Evolutionary conservation across 2,329 filamentous ascomycete genomes (phyloP), one percentile per base, ranked within the genome.

Genomic region (Nakataea oryzae): DNA sequence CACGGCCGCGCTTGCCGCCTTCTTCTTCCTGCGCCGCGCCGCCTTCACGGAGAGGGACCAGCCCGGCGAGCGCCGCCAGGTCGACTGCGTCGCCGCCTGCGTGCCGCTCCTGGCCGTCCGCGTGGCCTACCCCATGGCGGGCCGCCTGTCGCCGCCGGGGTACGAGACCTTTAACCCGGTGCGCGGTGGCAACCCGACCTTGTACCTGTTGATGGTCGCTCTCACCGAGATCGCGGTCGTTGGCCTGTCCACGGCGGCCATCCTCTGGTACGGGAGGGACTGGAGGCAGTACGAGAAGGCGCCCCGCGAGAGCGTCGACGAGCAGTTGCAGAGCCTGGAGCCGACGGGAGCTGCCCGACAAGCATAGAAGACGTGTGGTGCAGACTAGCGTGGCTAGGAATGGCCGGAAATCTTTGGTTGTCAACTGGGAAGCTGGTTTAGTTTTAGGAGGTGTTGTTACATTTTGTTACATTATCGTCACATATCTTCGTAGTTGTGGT

Each of bases 191-290:
- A 63, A 69, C n/a, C 58, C 65, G n/a, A 72, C 71, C 29, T 63
- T 69, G 32, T 72, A 69, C 47, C 64, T 73, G 41, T 69, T 68
- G 62, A 72, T 73, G 71, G 58, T 57, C 56, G 70, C 72, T 29
- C 62, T 72, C 59, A 67, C 70, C 62, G 70, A 73, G 62, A 70
- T 72, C 24, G 57, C 68, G 54, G 68, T 65, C 55, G 68, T 70
- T 61, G 64, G 34, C 3, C 59, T 71, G n/a, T 64, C 62, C 27
- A 55, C 59, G 12, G 41, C 47, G 13, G 28, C 34, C 11, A 57
- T 61, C 30, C 34, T 61, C n/a, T 58, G 60, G 56, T 55, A 57
- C 32, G 60, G 60, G 3, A 61, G 55, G 55, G 60, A 61, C 34
- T 57, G 60, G 55, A 57, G 56, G 55, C 26, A 24, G 32, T 56